Evolutionary conservation across 2,329 filamentous ascomycete species (phyloP).

Genomic region (Rachicladosporium sp.): DNA sequence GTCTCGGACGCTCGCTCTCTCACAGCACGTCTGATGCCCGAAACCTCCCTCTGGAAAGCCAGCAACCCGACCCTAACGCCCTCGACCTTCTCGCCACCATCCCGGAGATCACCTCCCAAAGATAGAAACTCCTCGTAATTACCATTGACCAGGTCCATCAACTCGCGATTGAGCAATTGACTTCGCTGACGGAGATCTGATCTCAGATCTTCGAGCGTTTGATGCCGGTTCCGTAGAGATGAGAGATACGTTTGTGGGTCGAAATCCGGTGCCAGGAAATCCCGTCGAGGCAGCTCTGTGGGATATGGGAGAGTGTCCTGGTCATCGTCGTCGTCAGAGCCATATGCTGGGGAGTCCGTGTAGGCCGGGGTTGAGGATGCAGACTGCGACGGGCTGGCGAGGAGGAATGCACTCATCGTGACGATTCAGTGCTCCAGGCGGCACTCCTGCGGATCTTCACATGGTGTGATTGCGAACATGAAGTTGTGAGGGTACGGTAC

Average conservation of each 20-base stretch:
- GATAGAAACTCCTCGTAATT: slow-evolving; percentile 89
- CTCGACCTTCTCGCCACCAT: slow-evolving; percentile 84
- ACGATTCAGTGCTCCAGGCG: too few relatives aligned
- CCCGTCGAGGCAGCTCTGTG: slow-evolving; percentile 63
- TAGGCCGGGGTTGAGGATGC: slow-evolving; percentile 34
- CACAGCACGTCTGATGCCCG: slow-evolving; percentile 58
- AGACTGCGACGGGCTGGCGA: slow-evolving; percentile 18
- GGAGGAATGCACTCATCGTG: slow-evolving; percentile 38
- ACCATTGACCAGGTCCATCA: slow-evolving; percentile 85
- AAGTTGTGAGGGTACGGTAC: too few relatives aligned
- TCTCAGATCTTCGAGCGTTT: slow-evolving; percentile 88
- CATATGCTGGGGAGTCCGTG: slow-evolving; percentile 31
- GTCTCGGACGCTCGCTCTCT: slow-evolving; percentile 52
- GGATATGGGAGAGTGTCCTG: slow-evolving; percentile 70
- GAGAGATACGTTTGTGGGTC: slow-evolving; percentile 73
- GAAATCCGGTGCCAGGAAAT: slow-evolving; percentile 70
- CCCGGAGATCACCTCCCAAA: slow-evolving; percentile 66
- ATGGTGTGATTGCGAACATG: too few relatives aligned
- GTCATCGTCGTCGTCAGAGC: slow-evolving; percentile 44
- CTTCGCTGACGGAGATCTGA: slow-evolving; percentile 72
- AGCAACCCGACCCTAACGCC: slow-evolving; percentile 78
- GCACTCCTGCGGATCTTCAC: too few relatives aligned
- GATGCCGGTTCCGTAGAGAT: slow-evolving; percentile 72
- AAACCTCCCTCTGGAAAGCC: slow-evolving; percentile 72
- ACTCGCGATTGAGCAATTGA: slow-evolving; percentile 67